These are phyloP conservation scores for Termitomyces sp. DNA, from an alignment of 768 basidiomycete genomes.

Conservation along the genomic window DNA sequence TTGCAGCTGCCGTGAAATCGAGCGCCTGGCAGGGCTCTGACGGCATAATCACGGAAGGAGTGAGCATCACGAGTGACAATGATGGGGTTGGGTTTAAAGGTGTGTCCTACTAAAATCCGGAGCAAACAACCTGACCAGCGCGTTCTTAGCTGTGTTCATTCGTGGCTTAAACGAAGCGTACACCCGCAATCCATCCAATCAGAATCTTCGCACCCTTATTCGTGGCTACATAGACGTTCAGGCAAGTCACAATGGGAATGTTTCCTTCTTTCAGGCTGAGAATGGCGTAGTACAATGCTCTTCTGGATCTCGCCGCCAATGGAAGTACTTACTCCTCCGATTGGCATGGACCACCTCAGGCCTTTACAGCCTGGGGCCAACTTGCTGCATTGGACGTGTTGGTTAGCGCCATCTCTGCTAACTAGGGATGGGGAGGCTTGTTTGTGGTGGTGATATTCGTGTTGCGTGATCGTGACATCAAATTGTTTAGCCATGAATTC, in stretches of 20 bases:
- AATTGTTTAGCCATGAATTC: too few species aligned
- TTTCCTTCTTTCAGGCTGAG: neutral
- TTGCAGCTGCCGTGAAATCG: conserved; percentile 39
- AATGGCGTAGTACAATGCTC: conserved; percentile 40
- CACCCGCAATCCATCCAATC: conserved; percentile 32
- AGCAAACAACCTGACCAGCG: neutral
- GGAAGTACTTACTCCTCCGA: conserved; percentile 40
- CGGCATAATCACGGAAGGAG: conserved; percentile 51
- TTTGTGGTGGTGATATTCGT: neutral
- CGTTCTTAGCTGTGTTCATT: conserved; percentile 35
- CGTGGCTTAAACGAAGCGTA: conserved; percentile 46
- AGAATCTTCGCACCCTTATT: conserved; percentile 34
- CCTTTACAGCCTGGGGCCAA: conserved; percentile 48
- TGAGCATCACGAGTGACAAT: conserved; percentile 34
- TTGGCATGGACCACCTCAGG: conserved; percentile 43
- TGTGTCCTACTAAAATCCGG: conserved; percentile 11
- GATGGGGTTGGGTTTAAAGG: conserved; percentile 54
- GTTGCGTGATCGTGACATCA: neutral
- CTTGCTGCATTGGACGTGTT: conserved; percentile 43
- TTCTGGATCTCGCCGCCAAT: conserved; percentile 43
- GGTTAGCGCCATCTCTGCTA: conserved; percentile 31
- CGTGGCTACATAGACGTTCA: conserved; percentile 51
- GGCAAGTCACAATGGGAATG: conserved; percentile 19
- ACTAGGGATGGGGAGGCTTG: neutral
- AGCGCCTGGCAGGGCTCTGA: conserved; percentile 43